Evolutionary conservation across 768 basidiomycete species (phyloP), one percentile per base, ranked within the genome.

Genomic region (Pleurotus tuoliensis): DNA sequence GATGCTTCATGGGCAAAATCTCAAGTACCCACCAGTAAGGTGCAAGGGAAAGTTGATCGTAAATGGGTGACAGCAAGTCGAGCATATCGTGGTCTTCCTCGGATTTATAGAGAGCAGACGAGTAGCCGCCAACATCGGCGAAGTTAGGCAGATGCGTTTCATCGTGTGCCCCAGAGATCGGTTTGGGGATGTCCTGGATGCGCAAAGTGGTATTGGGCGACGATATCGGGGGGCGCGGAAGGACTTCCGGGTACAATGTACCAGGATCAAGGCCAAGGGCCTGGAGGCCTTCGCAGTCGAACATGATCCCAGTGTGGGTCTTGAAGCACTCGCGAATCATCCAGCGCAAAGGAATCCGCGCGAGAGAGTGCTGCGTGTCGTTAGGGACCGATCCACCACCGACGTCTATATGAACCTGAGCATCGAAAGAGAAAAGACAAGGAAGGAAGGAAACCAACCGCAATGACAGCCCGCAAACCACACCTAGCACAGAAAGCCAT

Each of bases 271-370:
- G 51, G 0, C 82, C 77, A 8, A 80, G 65, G 4, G 64, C 57
- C 15, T 66, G 67, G 43, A 86, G 71, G n/a, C 69, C 71, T 25
- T 74, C 72, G 2, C 72, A 61, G n/a, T 78, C 69, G 71, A 88
- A 88, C 62, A 84, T 71, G 59, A 88, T 84, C 0, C 86, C 86
- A 1, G 75, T 74, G 3, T 82, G 64, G 5, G 77, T 65, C 49
- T 72, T 73, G 76, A 88, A 84, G 59, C 79, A 81, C 63, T 90
- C 79, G 39, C 87, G 80, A 56, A 90, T 73, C 86, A 89, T 88
- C 87, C 88, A 86, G 1, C 80, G 74, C 3, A 86, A 72, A 1
- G 82, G 67, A 34, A 83, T 79, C 27, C 80, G 76, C 5, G 82
- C 76, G 2, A 86, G 74, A 11, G 68, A 71, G 40, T 76, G 65